phyloP scores from a whole-genome alignment of 2,329 filamentous ascomycete genomes.

The Colletotrichum limetticola region DNA sequence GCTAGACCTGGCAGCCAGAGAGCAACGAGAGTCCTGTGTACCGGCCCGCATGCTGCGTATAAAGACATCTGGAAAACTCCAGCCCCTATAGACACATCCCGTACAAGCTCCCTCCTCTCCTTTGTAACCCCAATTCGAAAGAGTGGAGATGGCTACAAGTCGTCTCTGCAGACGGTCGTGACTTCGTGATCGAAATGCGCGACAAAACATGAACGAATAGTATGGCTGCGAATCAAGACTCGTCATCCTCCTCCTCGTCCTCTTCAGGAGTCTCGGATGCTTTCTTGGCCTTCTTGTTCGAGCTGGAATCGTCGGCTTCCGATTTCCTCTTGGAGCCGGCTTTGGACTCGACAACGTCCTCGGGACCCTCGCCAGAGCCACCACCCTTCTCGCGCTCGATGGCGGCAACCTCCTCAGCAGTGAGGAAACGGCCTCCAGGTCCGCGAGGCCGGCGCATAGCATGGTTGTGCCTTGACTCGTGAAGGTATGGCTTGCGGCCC shows the following conservation, averaged over 20 bases:
- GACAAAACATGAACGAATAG: slow-evolving; percentile 42
- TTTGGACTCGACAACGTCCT: slow-evolving; percentile 38
- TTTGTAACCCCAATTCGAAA: slow-evolving; percentile 29
- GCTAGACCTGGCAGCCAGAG: slow-evolving; percentile 25
- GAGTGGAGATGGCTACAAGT: slow-evolving; percentile 18
- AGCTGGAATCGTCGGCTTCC: slow-evolving; percentile 56
- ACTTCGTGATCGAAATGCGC: slow-evolving; percentile 46
- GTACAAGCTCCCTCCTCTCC: slow-evolving; percentile 7
- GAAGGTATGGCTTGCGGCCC: slow-evolving; percentile 94
- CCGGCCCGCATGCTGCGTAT: slow-evolving; percentile 29
- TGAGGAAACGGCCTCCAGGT: slow-evolving; percentile 94
- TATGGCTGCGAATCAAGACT: slow-evolving; percentile 37
- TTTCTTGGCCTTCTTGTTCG: slow-evolving; percentile 68
- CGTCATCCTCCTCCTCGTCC: slow-evolving; percentile 57
- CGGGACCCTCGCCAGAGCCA: slow-evolving; percentile 41
- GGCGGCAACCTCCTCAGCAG: slow-evolving; percentile 92
- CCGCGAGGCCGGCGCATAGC: slow-evolving; percentile 96
- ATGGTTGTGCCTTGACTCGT: slow-evolving; percentile 97
- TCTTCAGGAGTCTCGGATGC: slow-evolving; percentile 52
- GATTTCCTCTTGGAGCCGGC: slow-evolving; percentile 71
- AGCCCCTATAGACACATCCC: slow-evolving; percentile 24
- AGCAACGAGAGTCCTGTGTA: slow-evolving; percentile 35
- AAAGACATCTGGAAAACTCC: slow-evolving; percentile 24
- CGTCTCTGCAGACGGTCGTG: slow-evolving; percentile 43
- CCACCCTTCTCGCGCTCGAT: slow-evolving; percentile 76